These are phyloP conservation scores for Saccharomycopsis babjevae DNA, from an alignment of 805 yeast genomes.

Conservation along the genomic window DNA sequence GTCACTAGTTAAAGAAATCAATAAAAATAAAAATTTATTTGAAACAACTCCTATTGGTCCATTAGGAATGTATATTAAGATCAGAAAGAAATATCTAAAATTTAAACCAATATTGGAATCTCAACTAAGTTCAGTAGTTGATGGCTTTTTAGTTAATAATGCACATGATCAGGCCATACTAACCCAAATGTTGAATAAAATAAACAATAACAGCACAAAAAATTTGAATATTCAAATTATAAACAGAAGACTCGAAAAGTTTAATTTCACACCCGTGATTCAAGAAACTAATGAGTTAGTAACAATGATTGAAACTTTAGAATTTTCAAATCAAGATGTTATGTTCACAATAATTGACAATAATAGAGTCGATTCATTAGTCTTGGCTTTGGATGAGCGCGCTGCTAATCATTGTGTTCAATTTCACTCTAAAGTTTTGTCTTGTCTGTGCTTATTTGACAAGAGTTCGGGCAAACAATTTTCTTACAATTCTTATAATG, in stretches of 20 bases:
- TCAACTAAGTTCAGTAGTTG: constrained; percentile 38
- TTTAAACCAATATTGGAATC: constrained; percentile 60
- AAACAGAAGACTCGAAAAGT: constrained; percentile 45
- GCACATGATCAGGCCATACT: background rate
- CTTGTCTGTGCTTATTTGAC: constrained; percentile 35
- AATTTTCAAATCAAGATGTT: constrained; percentile 43
- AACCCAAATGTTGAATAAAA: constrained; percentile 26
- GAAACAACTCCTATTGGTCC: constrained; percentile 67
- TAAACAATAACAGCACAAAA: constrained; percentile 42
- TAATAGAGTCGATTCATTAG: constrained; percentile 45
- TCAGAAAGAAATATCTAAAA: constrained; percentile 41
- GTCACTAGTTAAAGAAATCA: background rate
- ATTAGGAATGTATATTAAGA: constrained; percentile 48
- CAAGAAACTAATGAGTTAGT: constrained; percentile 27
- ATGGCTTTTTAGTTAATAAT: constrained; percentile 49
- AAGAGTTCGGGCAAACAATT: constrained; percentile 36
- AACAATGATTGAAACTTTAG: constrained; percentile 52
- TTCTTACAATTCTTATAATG: constrained; percentile 26
- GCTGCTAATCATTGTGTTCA: constrained; percentile 40
- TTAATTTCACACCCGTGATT: constrained; percentile 31
- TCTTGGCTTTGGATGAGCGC: constrained; percentile 41
- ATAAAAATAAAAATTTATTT: constrained; percentile 25
- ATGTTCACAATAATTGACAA: constrained; percentile 57
- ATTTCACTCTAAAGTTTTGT: constrained; percentile 27
- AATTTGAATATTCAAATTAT: constrained; percentile 33